Conservation (phyloP, 805 yeast species). For the Kluyveromyces dobzhanskii region DNA sequence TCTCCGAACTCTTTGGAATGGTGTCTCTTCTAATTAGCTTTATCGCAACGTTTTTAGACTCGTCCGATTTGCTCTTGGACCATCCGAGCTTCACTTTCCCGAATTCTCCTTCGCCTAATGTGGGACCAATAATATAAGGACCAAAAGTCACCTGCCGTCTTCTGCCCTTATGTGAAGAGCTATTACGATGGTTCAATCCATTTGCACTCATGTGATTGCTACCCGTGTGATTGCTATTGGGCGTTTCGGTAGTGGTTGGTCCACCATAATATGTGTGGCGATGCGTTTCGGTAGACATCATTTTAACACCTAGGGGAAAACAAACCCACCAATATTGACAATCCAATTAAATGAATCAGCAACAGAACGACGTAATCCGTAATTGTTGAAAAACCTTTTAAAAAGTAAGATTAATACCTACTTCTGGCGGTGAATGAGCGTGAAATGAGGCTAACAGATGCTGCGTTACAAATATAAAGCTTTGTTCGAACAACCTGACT, state of each 20-base stretch:
- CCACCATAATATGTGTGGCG: constrained; percentile 29
- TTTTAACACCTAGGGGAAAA: neutral
- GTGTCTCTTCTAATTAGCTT: constrained; percentile 84
- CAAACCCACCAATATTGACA: neutral
- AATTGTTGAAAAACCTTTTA: too few species aligned
- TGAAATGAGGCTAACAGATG: too few species aligned
- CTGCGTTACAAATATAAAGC: too few species aligned
- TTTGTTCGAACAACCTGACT: too few species aligned
- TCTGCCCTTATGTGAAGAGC: constrained; percentile 8
- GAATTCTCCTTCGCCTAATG: constrained; percentile 96
- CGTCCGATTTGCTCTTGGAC: constrained; percentile 63
- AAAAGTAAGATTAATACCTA: too few species aligned
- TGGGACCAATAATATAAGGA: constrained; percentile 80
- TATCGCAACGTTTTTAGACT: constrained; percentile 73
- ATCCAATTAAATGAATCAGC: too few species aligned
- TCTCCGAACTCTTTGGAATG: constrained; percentile 76
- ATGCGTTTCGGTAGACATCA: constrained; percentile 19
- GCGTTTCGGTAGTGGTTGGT: neutral
- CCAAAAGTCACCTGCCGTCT: constrained; percentile 80
- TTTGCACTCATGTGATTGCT: too few species aligned
- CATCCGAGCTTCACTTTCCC: constrained; percentile 97
- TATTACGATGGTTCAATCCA: neutral
- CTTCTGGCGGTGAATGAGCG: too few species aligned
- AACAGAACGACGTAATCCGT: too few species aligned
- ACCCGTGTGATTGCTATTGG: too few species aligned